Base-by-base conservation (phyloP, 2,329 filamentous ascomycete genomes). In the Colletotrichum acutatum region DNA sequence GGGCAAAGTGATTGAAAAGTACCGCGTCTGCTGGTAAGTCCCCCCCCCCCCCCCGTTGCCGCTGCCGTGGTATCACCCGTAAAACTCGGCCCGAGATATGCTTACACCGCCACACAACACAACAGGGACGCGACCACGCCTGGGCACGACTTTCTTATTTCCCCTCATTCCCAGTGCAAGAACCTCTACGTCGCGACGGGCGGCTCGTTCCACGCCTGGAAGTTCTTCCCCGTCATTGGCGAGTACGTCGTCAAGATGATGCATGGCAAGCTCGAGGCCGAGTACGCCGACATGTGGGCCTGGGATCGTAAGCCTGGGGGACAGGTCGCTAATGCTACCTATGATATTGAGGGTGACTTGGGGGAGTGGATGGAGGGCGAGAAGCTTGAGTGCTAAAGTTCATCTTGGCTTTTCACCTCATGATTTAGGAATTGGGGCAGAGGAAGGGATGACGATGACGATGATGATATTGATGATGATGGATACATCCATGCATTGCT, bases 131-230 rank as follows among this genome's bases (percentile, higher is more conserved):
- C 88, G 42, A 87, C 90, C 49, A 90, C 89, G 2, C 89, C 89
- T 0, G 89, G 87, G 9, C 89, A 92, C 79, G 90, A 92, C 77
- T 90, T 90, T 76, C 83, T 92, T 66, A 87, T 92, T 76, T 86
- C 86, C 8, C 86, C 89, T 2, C 84, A 89, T 73, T 79, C 84
- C 6, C 80, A 84, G 76, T 90, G 74, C 71, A 76, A 78, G 52
- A 89, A 89, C 71, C 79, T 93, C 16, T 91, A 88, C 78, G 78
- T 93, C 28, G 90, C 90, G 0, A 88, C 88, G 0, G 90, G 89
- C 14, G 90, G 91, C 1, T 91, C 89, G 14, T 91, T 92, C 74
- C 90, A 92, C 77, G 87, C 88, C 34, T 92, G 88, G 86, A 92
- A 92, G 79, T 91, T 92, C 77, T 82, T 92, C 30, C 90, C 90